Evolutionary conservation across 495 filamentous ascomycete genomes (phyloP), one percentile per base, ranked within the genome.

Genomic region (Letharia lupina): DNA sequence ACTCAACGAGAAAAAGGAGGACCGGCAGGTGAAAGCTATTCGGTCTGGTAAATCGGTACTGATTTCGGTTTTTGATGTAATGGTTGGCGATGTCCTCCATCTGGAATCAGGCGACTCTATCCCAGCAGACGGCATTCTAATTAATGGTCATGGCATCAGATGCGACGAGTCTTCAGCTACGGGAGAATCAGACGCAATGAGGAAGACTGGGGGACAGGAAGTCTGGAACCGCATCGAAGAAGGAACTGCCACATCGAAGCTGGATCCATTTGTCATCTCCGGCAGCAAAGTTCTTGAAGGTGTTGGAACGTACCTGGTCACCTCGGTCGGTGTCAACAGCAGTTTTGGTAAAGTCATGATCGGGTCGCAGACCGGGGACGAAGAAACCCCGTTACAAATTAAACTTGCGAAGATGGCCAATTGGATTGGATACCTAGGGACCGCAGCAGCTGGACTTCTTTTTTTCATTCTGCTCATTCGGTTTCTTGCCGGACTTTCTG

Each of bases 1-100:
- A 66, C 78, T 95, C 15, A 95, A 91, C 74, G 81, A 83, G 73
- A 67, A 84, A 80, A 93, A 93, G 73, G 82, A 90, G 68, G 91
- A 95, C 71, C 86, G 91, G 41, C 74, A 89, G 58, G 87, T 93
- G 63, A 91, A 90, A 72, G 89, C 83, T 13, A 77, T 90, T 59
- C 88, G 91, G 39, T 91, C 90, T 12, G 91, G 90, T 20, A 89
- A 86, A 72, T 86, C 87, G 5, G 70, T 84, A 13, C 83, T 89
- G 73, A 78, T 91, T 33, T 91, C 89, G 0, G 81, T 91, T 44
- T 88, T 81, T 65, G 87, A 91, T 71, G 76, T 92, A 54, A 76
- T 88, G 65, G 88, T 87, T 54, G 89, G 89, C 56, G 89, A 91
- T 72, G 80, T 91, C 18, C 75, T 91, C 41, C 86, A 88, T 65